Percentiles rank a stretch among this genome's conserved stretches.
phyloP scores from a whole-genome alignment of 345 rosid species.

The Angophora floribunda region DNA sequence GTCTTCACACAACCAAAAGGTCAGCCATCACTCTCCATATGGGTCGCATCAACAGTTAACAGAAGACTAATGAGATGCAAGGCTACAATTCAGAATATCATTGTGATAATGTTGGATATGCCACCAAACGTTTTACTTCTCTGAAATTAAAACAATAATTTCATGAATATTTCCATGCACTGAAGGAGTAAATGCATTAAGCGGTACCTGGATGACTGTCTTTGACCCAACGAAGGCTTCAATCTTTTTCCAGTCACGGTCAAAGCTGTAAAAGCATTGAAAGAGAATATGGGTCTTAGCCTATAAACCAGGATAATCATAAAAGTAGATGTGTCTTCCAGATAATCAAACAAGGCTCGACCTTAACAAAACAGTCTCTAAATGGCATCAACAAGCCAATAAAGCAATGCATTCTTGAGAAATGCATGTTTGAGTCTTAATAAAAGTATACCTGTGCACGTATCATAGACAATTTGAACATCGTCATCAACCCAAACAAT shows the following conservation, averaged over 20 bases:
- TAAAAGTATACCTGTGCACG: neutral
- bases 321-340: neutral
- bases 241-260: slow-evolving; percentile 91
- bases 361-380: neutral
- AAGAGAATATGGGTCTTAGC: neutral
- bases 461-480: neutral
- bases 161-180: neutral
- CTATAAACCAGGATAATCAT: neutral
- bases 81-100: neutral
- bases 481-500: neutral
- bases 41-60: neutral
- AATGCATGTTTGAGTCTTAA: neutral
- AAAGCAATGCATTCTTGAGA: neutral
- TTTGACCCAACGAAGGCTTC: slow-evolving; percentile 87
- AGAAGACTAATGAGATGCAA: neutral
- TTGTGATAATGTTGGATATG: neutral
- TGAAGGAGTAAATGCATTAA: neutral
- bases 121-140: neutral
- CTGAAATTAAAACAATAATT: neutral
- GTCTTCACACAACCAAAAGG: neutral
- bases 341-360: neutral
- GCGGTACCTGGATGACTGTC: slow-evolving; percentile 74
- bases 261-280: slow-evolving; percentile 40
- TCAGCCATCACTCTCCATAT: neutral
- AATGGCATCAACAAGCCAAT: neutral